Percentiles rank a stretch among this genome's conserved stretches.
Evolutionary conservation across 2,329 filamentous ascomycete genomes (phyloP).

Genomic region (Pseudopithomyces maydicus): DNA sequence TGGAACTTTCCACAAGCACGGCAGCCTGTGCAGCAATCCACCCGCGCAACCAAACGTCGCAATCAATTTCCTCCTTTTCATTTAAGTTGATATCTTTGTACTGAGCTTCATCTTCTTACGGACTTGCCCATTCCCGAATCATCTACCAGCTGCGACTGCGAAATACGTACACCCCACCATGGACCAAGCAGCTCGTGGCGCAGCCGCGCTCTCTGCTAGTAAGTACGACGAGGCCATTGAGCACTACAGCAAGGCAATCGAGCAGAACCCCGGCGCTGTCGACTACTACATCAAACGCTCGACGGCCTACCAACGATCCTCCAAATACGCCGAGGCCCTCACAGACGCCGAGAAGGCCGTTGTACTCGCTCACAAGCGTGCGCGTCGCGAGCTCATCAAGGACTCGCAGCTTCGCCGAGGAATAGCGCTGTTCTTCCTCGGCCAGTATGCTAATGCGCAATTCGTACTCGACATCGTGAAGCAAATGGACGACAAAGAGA

Average conservation of each 20-base stretch:
- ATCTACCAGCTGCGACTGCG: too few relatives aligned
- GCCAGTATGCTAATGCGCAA: constrained; percentile 75
- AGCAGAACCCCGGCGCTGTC: constrained; percentile 68
- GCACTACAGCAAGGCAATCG: constrained; percentile 68
- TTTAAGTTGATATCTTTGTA: not conserved
- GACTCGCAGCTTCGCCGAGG: constrained; percentile 83
- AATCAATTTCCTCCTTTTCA: not conserved
- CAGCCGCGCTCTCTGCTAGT: constrained; percentile 63
- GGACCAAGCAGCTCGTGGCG: constrained; percentile 62
- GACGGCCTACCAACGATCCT: constrained; percentile 72
- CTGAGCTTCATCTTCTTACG: not conserved
- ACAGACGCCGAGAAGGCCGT: constrained; percentile 57
- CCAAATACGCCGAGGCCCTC: constrained; percentile 54
- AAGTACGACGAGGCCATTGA: constrained; percentile 72
- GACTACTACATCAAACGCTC: constrained; percentile 83
- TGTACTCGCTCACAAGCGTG: constrained; percentile 72
- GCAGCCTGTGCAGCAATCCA: constrained; percentile 6
- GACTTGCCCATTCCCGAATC: too few relatives aligned
- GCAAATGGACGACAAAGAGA: constrained; percentile 58
- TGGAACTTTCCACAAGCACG: constrained; percentile 5
- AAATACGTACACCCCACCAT: constrained; percentile 44
- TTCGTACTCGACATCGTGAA: constrained; percentile 67
- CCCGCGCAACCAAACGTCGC: not conserved
- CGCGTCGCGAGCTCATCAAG: constrained; percentile 74
- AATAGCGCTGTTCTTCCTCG: constrained; percentile 72